Base-by-base conservation (phyloP, 129 eudicot species). In the Centaurea solstitialis region DNA sequence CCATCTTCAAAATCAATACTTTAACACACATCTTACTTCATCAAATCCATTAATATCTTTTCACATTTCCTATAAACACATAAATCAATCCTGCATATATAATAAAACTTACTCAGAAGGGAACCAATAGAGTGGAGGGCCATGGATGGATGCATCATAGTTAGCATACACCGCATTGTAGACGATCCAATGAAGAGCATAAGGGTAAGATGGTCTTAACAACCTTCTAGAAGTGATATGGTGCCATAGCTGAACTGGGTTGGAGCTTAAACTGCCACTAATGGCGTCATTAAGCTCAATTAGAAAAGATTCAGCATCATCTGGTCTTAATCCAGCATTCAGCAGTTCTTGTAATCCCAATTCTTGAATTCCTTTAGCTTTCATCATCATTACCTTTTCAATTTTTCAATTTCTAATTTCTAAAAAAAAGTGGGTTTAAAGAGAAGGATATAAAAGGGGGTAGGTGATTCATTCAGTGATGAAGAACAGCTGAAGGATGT, bases 41-140 rank as follows among this genome's bases (percentile, higher is more conserved):
- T 17, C 22, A 20, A 72, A 35, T 7, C 11, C 15, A 12, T 22
- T 8, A 9, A 70, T 70, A 7, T 2, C 22, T 9, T 20, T 35
- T 26, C 13, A 72, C 22, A 72, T n/a, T n/a, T 50, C 28, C 23
- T 7, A 11, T 22, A 37, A 72, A 53, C 64, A n/a, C n/a, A n/a
- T n/a, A n/a, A n/a, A n/a, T n/a, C n/a, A n/a, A n/a, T n/a, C n/a
- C n/a, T n/a, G n/a, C n/a, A n/a, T n/a, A n/a, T n/a, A n/a, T n/a
- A n/a, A n/a, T n/a, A n/a, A 53, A 80, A 78, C 70, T 78, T 86
- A 93, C 98, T 22, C 75, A 3, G 97, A 87, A 76, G 98, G 99
- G 82, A 93, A 93, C 97, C 98, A 95, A 68, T 95, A 93, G 64
- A 82, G 88, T 50, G 98, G 91, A 70, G 92, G 99, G 38, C 97